Conservation (phyloP, 2,329 filamentous ascomycete species). For the Kalaharituber pfeilii region DNA sequence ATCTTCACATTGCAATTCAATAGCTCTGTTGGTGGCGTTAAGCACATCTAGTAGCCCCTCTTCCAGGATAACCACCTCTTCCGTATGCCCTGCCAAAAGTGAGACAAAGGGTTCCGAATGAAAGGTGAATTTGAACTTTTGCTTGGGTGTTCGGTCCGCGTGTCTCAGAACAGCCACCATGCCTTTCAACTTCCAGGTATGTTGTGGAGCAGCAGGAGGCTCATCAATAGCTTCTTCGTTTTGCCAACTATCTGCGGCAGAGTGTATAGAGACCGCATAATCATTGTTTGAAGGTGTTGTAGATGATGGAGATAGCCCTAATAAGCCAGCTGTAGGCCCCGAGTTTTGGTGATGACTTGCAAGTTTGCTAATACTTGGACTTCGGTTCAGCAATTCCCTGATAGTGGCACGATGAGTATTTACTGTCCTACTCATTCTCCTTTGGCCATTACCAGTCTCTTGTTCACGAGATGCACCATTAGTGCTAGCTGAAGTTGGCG, state of each 20-base stretch:
- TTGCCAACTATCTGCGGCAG: slow-evolving; percentile 2
- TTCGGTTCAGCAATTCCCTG: slow-evolving; percentile 16
- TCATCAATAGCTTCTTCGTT: slow-evolving; percentile 9
- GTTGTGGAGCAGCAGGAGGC: slow-evolving; percentile 58
- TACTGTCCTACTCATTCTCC: slow-evolving; percentile 20
- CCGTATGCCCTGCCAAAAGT: slow-evolving; percentile 81
- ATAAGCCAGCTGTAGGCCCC: background rate
- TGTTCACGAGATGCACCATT: background rate
- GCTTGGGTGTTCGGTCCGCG: slow-evolving; percentile 92
- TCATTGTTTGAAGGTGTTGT: background rate
- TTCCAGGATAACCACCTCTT: slow-evolving; percentile 87
- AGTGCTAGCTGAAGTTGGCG: slow-evolving; percentile 24
- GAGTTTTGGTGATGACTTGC: slow-evolving; percentile 13
- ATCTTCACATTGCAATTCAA: slow-evolving; percentile 67
- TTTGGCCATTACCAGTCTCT: background rate
- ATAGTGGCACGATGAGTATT: slow-evolving; percentile 19
- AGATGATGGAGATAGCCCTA: slow-evolving; percentile 3
- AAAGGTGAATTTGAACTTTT: slow-evolving; percentile 99
- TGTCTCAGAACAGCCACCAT: slow-evolving; percentile 94
- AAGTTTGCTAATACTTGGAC: slow-evolving; percentile 14
- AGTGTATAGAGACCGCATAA: background rate
- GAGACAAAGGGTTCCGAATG: slow-evolving; percentile 94
- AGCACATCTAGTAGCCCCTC: slow-evolving; percentile 77
- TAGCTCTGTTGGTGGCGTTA: slow-evolving; percentile 66
- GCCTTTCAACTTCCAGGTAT: slow-evolving; percentile 95